A percentile compares a stretch with the other conserved stretches of the same genome.
These are phyloP conservation scores for Naganishia cerealis DNA, from an alignment of 1,284 basidiomycete genomes.

Conservation along the genomic window DNA sequence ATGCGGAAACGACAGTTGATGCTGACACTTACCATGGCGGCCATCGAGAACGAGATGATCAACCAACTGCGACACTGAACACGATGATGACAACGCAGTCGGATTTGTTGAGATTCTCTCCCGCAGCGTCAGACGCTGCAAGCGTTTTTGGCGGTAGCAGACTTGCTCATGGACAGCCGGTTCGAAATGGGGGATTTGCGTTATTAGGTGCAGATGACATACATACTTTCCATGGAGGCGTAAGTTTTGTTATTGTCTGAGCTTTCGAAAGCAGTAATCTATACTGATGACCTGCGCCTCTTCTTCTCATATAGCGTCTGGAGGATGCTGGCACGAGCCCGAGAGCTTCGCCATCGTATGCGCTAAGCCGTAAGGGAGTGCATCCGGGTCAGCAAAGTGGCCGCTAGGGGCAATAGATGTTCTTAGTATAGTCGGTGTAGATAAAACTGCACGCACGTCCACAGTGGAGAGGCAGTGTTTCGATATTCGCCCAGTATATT, in stretches of 20 bases:
- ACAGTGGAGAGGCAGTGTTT: background rate
- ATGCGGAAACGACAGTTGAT: conserved; percentile 28
- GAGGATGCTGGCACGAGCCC: conserved; percentile 33
- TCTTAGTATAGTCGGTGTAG: background rate
- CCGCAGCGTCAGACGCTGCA: conserved; percentile 36
- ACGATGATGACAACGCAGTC: conserved; percentile 31
- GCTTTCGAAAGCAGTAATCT: background rate
- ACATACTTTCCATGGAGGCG: conserved; percentile 51
- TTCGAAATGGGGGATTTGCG: conserved; percentile 37
- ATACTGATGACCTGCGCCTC: background rate
- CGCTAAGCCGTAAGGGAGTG: conserved; percentile 23
- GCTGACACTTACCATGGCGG: conserved; percentile 28
- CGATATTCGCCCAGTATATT: background rate
- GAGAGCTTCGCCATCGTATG: conserved; percentile 32
- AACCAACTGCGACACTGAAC: conserved; percentile 27
- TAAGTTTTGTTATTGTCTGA: conserved; percentile 8
- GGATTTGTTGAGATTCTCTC: conserved; percentile 26
- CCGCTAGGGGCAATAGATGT: background rate
- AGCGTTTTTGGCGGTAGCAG: conserved; percentile 38
- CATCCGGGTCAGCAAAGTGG: conserved; percentile 3
- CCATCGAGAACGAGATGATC: conserved; percentile 25
- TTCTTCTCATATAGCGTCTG: conserved; percentile 7
- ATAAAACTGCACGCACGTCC: background rate
- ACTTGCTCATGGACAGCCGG: conserved; percentile 17
- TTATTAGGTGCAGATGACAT: conserved; percentile 52